These are phyloP conservation scores for Hypholoma sublateritium DNA, from an alignment of 768 basidiomycete genomes.

Conservation along the genomic window DNA sequence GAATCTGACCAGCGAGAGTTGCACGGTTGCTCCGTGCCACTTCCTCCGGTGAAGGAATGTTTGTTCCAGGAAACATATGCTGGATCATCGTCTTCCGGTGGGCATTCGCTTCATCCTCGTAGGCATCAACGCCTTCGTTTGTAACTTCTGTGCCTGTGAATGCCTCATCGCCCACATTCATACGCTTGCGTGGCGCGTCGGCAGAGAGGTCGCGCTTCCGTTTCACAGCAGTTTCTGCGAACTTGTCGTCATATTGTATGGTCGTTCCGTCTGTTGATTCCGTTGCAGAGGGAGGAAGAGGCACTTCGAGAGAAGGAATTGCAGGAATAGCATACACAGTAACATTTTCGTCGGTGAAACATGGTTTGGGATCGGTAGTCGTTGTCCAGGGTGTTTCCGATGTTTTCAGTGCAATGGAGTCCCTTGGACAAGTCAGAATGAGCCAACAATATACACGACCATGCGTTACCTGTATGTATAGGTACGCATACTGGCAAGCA, in stretches of 20 bases:
- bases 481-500: conserved; percentile 66
- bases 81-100: conserved; percentile 54
- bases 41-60: conserved; percentile 10
- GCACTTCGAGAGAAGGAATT: conserved; percentile 13
- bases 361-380: conserved; percentile 33
- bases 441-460: background rate
- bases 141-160: background rate
- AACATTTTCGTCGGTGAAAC: conserved; percentile 64
- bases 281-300: background rate
- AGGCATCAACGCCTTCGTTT: background rate
- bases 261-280: background rate
- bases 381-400: conserved; percentile 38
- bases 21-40: background rate
- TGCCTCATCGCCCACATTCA: conserved; percentile 9
- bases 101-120: conserved; percentile 42
- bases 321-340: conserved; percentile 63
- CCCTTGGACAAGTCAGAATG: conserved; percentile 34
- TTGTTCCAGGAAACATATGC: conserved; percentile 61
- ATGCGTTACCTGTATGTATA: conserved; percentile 62
- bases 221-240: conserved; percentile 32
- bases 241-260: background rate
- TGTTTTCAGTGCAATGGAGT: conserved; percentile 47
- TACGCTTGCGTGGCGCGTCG: conserved; percentile 36
- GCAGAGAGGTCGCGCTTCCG: conserved; percentile 45
- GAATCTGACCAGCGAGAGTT: background rate